phyloP scores from a whole-genome alignment of 2,329 filamentous ascomycete genomes.

The Neophaeococcomyces aloes region DNA sequence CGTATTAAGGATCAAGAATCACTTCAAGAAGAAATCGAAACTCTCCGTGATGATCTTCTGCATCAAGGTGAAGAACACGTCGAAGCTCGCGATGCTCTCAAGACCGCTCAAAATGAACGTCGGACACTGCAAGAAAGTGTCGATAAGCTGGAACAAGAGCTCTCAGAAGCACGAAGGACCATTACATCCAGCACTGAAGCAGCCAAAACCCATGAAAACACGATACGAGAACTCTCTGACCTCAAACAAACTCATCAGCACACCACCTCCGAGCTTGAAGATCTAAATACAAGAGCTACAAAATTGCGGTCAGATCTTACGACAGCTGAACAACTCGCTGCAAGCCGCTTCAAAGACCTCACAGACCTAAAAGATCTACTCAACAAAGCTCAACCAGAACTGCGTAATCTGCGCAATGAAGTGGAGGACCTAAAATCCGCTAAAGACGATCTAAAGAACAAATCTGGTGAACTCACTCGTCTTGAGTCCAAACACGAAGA shows the following conservation, averaged over 20 bases:
- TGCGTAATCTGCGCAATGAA: slow-evolving; percentile 68
- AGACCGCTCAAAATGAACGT: slow-evolving; percentile 62
- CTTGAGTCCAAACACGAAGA: slow-evolving; percentile 77
- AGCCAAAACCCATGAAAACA: slow-evolving; percentile 38
- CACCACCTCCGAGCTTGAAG: slow-evolving; percentile 54
- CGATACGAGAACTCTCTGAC: slow-evolving; percentile 37
- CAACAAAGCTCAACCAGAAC: slow-evolving; percentile 75
- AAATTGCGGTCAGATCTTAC: slow-evolving; percentile 71
- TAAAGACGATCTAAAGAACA: slow-evolving; percentile 62
- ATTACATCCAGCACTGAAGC: slow-evolving; percentile 34
- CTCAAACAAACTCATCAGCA: slow-evolving; percentile 40
- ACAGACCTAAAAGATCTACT: slow-evolving; percentile 68
- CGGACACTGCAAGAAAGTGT: slow-evolving; percentile 53
- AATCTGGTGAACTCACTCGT: slow-evolving; percentile 55
- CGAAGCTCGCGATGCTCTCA: slow-evolving; percentile 63
- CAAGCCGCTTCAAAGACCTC: slow-evolving; percentile 78
- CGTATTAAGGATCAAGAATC: slow-evolving; percentile 67
- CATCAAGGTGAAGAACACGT: slow-evolving; percentile 75
- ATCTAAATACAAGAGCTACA: slow-evolving; percentile 58
- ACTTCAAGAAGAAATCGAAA: slow-evolving; percentile 75
- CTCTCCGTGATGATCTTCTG: slow-evolving; percentile 66
- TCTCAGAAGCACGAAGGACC: slow-evolving; percentile 45
- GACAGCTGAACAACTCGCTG: slow-evolving; percentile 75
- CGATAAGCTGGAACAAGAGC: slow-evolving; percentile 58
- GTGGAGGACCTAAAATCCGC: slow-evolving; percentile 60